Evolutionary conservation across 441 rosid genomes (phyloP).

Genomic region (Syzygium syzygioides): DNA sequence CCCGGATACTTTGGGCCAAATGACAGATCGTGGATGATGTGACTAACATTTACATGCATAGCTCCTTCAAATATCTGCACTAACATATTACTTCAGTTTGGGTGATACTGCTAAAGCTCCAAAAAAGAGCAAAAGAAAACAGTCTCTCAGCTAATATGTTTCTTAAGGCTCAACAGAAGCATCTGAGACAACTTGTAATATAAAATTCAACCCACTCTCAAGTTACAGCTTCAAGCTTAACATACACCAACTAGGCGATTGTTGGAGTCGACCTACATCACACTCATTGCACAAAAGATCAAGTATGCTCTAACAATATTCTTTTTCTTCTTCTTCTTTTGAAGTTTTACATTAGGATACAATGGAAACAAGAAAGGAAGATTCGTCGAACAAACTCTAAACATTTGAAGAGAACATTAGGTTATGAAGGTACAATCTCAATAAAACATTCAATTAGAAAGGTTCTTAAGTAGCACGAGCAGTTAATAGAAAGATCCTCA

Average conservation of each 20-base stretch:
- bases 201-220: background rate
- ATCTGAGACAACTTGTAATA: background rate
- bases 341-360: background rate
- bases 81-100: background rate
- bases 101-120: background rate
- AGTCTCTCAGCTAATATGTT: background rate
- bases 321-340: background rate
- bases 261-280: background rate
- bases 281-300: background rate
- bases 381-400: background rate
- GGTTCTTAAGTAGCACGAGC: background rate
- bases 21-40: constrained; percentile 73
- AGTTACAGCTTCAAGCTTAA: background rate
- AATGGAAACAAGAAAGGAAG: background rate
- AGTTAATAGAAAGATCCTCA: background rate
- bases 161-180: background rate
- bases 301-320: background rate
- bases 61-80: constrained; percentile 81
- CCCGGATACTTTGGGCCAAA: constrained; percentile 96
- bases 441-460: background rate
- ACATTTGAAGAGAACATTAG: background rate
- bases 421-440: background rate
- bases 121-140: background rate
- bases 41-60: constrained; percentile 80
- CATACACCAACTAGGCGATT: background rate